Percentiles rank a stretch among this genome's conserved stretches.
Conservation (phyloP, 257 asterid genomes). For the Primulina eburnea region DNA sequence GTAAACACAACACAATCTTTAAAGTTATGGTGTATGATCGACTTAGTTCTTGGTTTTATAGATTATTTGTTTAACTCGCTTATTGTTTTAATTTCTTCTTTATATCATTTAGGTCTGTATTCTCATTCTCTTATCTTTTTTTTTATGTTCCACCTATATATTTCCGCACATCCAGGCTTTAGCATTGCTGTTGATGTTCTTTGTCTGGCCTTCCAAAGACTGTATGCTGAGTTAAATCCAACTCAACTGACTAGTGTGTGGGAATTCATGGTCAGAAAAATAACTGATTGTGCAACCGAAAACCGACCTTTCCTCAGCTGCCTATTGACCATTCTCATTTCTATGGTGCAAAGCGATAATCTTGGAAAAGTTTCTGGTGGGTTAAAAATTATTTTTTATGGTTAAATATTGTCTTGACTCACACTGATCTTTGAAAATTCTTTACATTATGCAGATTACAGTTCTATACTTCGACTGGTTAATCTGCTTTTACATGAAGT, state of each 20-base stretch:
- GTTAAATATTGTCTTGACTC: slow-evolving; percentile 9
- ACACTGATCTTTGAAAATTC: slow-evolving; percentile 22
- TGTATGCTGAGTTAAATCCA: slow-evolving; percentile 56
- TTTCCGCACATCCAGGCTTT: slow-evolving; percentile 43
- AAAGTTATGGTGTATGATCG: background rate
- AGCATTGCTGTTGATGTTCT: slow-evolving; percentile 62
- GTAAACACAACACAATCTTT: background rate
- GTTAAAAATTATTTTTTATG: slow-evolving; percentile 21
- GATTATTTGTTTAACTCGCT: slow-evolving; percentile 8
- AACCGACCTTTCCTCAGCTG: slow-evolving; percentile 44
- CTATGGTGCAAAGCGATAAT: slow-evolving; percentile 49
- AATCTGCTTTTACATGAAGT: slow-evolving; percentile 53
- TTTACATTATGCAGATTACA: slow-evolving; percentile 45
- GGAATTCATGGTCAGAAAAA: slow-evolving; percentile 53
- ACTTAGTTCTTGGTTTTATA: slow-evolving; percentile 8
- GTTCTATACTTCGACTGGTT: slow-evolving; percentile 47
- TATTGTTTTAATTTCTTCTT: slow-evolving; percentile 7
- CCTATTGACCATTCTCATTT: slow-evolving; percentile 61
- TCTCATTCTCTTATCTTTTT: background rate
- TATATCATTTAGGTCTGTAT: background rate
- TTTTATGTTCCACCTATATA: slow-evolving; percentile 12
- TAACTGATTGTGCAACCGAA: slow-evolving; percentile 42
- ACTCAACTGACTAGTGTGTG: slow-evolving; percentile 43
- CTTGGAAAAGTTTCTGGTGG: slow-evolving; percentile 61
- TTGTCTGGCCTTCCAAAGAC: slow-evolving; percentile 52